Evolutionary conservation across 202 grass and related monocot genomes (phyloP).

Genomic region (Setaria viridis): DNA sequence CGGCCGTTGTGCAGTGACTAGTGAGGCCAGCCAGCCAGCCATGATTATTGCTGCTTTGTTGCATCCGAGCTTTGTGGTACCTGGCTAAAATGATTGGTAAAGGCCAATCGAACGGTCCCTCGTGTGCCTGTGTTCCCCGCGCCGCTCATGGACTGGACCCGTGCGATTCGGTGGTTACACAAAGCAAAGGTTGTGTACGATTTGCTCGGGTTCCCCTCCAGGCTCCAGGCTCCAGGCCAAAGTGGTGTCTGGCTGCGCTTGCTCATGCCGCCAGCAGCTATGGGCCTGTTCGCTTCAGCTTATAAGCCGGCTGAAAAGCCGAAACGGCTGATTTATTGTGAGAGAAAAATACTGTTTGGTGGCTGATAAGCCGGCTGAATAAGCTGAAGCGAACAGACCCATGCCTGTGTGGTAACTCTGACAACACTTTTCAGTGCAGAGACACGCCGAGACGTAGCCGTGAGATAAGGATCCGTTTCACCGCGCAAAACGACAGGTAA

Average conservation of each 20-base stretch:
- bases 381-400: too few relatives aligned
- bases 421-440: background rate
- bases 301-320: too few relatives aligned
- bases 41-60: conserved; percentile 20
- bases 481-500: background rate
- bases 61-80: background rate
- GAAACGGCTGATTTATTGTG: too few relatives aligned
- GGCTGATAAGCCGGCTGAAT: too few relatives aligned
- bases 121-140: background rate
- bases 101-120: conserved; percentile 26
- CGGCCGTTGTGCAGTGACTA: background rate
- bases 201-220: background rate
- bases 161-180: background rate
- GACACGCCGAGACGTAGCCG: too few relatives aligned
- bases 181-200: background rate
- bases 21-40: background rate
- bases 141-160: background rate
- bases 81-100: conserved; percentile 46
- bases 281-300: too few relatives aligned
- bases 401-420: background rate
- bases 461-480: background rate
- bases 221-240: background rate
- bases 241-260: background rate
- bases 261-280: background rate
- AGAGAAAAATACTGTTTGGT: too few relatives aligned